Evolutionary conservation across 2,329 filamentous ascomycete species (phyloP).

Genomic region (Neonectria magnoliae): DNA sequence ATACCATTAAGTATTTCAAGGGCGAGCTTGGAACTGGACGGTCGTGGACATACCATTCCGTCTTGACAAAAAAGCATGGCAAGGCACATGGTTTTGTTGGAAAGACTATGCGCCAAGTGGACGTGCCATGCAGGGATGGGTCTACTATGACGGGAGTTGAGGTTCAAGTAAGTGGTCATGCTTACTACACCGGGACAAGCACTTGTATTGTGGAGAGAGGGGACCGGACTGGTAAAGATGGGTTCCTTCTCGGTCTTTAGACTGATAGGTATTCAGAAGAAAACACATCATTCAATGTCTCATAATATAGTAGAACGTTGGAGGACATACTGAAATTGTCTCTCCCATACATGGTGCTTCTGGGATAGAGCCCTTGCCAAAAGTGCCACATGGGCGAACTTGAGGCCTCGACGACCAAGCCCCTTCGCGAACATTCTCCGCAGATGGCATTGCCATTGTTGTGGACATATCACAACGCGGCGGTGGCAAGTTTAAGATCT

Average conservation of each 20-base stretch:
- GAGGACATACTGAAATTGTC: too few relatives aligned
- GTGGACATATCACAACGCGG: too few relatives aligned
- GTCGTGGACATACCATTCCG: constrained; percentile 13
- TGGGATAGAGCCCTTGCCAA: too few relatives aligned
- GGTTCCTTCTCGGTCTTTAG: neutral
- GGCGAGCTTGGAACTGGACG: constrained; percentile 2
- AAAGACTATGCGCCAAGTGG: neutral
- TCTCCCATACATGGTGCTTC: too few relatives aligned
- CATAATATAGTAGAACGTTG: too few relatives aligned
- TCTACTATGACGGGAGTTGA: neutral
- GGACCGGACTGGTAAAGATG: neutral
- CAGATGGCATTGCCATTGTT: too few relatives aligned
- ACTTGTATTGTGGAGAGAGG: constrained; percentile 7
- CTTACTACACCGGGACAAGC: constrained; percentile 2
- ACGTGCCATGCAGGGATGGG: neutral
- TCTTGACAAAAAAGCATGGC: neutral
- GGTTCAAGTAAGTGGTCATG: constrained; percentile 1
- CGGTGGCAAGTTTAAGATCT: neutral
- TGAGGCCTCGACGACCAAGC: too few relatives aligned
- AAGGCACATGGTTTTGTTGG: neutral
- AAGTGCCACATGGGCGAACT: too few relatives aligned
- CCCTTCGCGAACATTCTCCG: too few relatives aligned
- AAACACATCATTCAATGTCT: too few relatives aligned
- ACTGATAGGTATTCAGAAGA: too few relatives aligned
- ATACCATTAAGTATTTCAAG: constrained; percentile 1